Base-by-base conservation (phyloP, 495 filamentous ascomycete species). In the Elaphomyces granulatus region DNA sequence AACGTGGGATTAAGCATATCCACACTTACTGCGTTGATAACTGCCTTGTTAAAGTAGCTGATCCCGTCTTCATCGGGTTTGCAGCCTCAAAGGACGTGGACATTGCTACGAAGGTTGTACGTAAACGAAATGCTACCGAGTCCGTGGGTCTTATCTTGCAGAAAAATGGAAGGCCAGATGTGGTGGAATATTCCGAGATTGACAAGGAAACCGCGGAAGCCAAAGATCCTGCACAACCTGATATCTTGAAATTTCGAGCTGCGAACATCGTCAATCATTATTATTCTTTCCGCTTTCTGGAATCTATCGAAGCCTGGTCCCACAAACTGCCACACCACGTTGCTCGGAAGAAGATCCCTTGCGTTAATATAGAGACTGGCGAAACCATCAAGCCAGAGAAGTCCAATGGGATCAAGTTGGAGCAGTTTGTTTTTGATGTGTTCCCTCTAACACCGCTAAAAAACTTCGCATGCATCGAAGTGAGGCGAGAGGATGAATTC, bases 261-360 rank as follows among this genome's bases (percentile, higher is more conserved):
- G 90, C 87, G 46, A 99, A 99, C 65, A 99, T 99, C 44, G 90
- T 99, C 63, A 99, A 99, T 71, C 90, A 99, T 70, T 99, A 95
- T 72, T 99, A 99, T 68, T 87, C 81, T 23, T 92, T 86, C 71
- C 67, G 74, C 41, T 99, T 95, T 69, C 71, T 99, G 36, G 81
- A 94, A 56, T 78, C 73, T 32, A 93, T 96, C 48, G 85, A 88
- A 37, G 68, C 77, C 48, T 94, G 80, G 79, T 74, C 75, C 15
- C 77, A 88, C 63, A 72, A 74, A 47, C 72, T 99, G 20, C 90
- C 88, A 2, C 92, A 95, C 55, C 90, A 99, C 66, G 79, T 99
- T 35, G 90, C 90, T 23, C 73, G 77, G 52, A 99, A 99, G 81
- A 99, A 99, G 81, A 99, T 99, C 44, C 85, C 87, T 7, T 81